These are phyloP conservation scores for Rutstroemia sp. DNA, from an alignment of 2,329 filamentous ascomycete genomes.

Conservation along the genomic window DNA sequence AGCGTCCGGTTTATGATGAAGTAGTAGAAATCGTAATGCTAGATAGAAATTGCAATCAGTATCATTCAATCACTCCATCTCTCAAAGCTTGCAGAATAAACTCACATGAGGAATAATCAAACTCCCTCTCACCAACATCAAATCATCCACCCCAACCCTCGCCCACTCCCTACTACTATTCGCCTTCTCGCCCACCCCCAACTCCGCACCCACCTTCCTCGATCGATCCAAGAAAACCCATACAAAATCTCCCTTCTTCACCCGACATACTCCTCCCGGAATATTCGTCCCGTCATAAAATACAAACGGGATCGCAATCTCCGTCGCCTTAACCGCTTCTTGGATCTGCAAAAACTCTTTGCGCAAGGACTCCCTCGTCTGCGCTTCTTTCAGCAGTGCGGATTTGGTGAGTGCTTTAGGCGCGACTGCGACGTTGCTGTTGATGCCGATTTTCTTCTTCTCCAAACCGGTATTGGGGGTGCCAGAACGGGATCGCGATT, in stretches of 20 bases:
- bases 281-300: constrained; percentile 94
- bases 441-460: constrained; percentile 50
- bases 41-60: constrained; percentile 34
- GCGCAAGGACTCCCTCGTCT: constrained; percentile 64
- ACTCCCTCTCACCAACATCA: constrained; percentile 85
- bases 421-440: constrained; percentile 50
- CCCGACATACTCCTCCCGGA: constrained; percentile 71
- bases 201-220: constrained; percentile 79
- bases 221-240: constrained; percentile 93
- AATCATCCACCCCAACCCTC: constrained; percentile 84
- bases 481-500: constrained; percentile 27
- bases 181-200: constrained; percentile 60
- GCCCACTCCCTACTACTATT: constrained; percentile 76
- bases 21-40: constrained; percentile 98
- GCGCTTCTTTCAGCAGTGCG: constrained; percentile 69
- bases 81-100: constrained; percentile 37
- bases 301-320: constrained; percentile 88
- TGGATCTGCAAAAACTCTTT: constrained; percentile 79
- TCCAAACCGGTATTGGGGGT: constrained; percentile 16
- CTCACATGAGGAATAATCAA: constrained; percentile 91
- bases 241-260: constrained; percentile 88
- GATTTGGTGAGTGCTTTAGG: constrained; percentile 74
- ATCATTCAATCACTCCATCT: neutral
- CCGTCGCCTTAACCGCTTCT: constrained; percentile 79
- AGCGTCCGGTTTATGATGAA: constrained; percentile 85